Evolutionary conservation across 2,329 filamentous ascomycete species (phyloP).

Genomic region (Arachnomyces sp.): DNA sequence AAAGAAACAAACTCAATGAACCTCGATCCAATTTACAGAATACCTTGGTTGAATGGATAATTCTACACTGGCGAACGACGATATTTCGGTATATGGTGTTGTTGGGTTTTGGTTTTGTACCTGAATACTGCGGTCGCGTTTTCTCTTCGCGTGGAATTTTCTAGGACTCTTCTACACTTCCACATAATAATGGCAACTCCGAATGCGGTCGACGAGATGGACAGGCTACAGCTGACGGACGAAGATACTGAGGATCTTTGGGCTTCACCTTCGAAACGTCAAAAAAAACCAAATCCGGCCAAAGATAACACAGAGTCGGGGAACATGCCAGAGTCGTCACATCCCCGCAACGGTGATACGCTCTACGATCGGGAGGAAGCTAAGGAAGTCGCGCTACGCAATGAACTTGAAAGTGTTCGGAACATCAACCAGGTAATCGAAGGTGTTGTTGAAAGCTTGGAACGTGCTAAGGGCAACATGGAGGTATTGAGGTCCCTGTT

Average conservation of each 20-base stretch:
- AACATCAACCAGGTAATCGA: conserved; percentile 86
- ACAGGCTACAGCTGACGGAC: conserved; percentile 25
- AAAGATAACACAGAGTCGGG: conserved; percentile 32
- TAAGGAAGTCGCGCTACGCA: conserved; percentile 65
- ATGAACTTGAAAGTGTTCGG: conserved; percentile 74
- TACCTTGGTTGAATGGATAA: no score
- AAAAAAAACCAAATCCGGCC: conserved; percentile 24
- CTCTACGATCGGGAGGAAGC: conserved; percentile 58
- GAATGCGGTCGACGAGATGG: conserved; percentile 7
- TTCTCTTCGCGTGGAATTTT: no score
- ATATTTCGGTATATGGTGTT: no score
- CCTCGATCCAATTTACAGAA: no score
- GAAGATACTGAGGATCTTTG: conserved; percentile 52
- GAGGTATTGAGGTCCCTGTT: conserved; percentile 29
- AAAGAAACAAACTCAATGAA: no score
- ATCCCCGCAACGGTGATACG: conserved; percentile 42
- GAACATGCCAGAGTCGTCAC: conserved; percentile 20
- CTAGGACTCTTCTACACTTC: no score
- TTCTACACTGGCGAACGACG: no score
- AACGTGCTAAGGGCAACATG: conserved; percentile 44
- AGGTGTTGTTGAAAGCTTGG: conserved; percentile 38
- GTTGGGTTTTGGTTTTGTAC: no score
- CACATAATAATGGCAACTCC: not conserved
- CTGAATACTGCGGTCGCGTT: no score
- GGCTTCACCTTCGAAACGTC: conserved; percentile 46